Base-by-base conservation (phyloP, 1,284 basidiomycete genomes). In the Cryptococcus amylolentus region DNA sequence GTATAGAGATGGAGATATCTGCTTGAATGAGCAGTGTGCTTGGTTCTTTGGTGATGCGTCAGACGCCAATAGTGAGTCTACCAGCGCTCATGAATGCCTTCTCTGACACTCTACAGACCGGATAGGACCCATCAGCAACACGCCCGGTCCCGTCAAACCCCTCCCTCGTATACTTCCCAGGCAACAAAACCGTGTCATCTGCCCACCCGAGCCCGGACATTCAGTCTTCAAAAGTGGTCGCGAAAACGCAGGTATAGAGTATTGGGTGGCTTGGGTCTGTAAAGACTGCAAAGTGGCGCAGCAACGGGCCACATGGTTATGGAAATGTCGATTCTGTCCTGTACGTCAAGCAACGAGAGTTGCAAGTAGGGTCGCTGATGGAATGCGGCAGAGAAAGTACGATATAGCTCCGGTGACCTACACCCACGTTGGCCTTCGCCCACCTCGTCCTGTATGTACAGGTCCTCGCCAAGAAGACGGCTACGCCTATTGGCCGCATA, bases 221-320 rank as follows among this genome's bases (percentile, higher is more conserved):
- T 38, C 55, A 8, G 43, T 41, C 5, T 44, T 50, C 12, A 54
- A 62, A 14, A n/a, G 54, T 13, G 54, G 52, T 38, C 60, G 60
- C 7, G 40, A 52, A 5, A 56, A 66, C 13, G 58, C 62, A 2
- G 67, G 68, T 12, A 52, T 58, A 23, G 65, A 70, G 13, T 64
- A 61, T 44, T 76, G 74, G 74, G 60, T 55, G 41, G 68, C 68
- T 2, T 75, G 69, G 69, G 66, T 70, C 37, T 76, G 74, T 43
- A 31, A 52, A 8, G 59, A 60, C 41, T 76, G 74, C 46, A 67
- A 65, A 2, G 59, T 63, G 46, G 71, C 72, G 10, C 68, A 71
- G 47, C 70, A 75, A 51, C 54, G 71, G 10, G 56, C 60, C 20
- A 59, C 64, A n/a, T 76, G 74, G 74, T 41, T 54, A 4, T 71